A percentile compares a stretch with the other conserved stretches of the same genome.
Evolutionary conservation across 208 protist genomes (phyloP).

Genomic region (Acanthamoeba royreba): DNA sequence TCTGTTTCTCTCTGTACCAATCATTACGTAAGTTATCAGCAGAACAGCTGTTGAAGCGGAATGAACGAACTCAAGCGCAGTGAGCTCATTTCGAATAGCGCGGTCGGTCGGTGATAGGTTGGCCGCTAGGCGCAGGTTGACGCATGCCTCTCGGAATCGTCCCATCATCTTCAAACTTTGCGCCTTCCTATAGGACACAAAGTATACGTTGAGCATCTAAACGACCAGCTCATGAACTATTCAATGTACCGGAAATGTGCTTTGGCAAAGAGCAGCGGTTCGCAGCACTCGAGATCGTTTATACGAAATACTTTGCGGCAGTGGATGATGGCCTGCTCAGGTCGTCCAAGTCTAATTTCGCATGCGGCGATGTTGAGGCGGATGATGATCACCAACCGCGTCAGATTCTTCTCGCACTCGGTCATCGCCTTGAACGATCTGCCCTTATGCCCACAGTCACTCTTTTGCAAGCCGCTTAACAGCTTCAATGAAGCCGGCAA

Average conservation of each 20-base stretch:
- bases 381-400: neutral
- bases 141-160: neutral
- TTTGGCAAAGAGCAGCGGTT: neutral
- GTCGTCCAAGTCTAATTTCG: neutral
- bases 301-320: neutral
- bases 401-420: constrained; percentile 3
- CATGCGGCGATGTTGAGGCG: constrained; percentile 14
- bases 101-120: neutral
- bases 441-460: neutral
- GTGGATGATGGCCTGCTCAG: neutral
- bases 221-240: neutral
- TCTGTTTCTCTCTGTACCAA: neutral
- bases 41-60: too few relatives aligned
- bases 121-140: neutral
- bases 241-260: neutral
- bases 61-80: neutral
- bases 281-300: neutral
- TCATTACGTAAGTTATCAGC: too few relatives aligned
- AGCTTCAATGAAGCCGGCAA: neutral
- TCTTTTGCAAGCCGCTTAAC: neutral
- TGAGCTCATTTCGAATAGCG: neutral
- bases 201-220: neutral
- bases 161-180: neutral
- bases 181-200: neutral
- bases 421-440: neutral